Percentiles rank a stretch among this genome's conserved stretches.
Evolutionary conservation across 2,329 filamentous ascomycete genomes (phyloP).

Genomic region (Onygenales sp.): DNA sequence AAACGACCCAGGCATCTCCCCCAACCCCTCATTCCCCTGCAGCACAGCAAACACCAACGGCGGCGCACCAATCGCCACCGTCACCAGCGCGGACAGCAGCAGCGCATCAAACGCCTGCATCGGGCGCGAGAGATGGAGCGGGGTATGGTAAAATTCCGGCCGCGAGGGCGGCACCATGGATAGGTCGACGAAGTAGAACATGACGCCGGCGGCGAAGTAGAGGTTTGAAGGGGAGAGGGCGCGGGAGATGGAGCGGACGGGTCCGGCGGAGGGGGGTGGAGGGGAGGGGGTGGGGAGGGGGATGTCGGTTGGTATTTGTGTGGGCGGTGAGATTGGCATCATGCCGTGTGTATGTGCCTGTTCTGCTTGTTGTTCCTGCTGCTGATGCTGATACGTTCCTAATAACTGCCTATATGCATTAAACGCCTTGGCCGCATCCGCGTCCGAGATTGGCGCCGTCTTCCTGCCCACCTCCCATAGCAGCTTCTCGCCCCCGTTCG

Average conservation of each 20-base stretch:
- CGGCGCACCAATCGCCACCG: neutral
- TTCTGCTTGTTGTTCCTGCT: too few species aligned
- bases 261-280: neutral
- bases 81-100: neutral
- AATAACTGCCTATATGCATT: neutral
- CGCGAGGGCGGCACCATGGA: neutral
- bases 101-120: slow-evolving; percentile 2
- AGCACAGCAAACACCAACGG: slow-evolving; percentile 1
- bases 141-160: neutral
- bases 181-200: slow-evolving; percentile 4
- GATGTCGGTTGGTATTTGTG: neutral
- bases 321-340: neutral
- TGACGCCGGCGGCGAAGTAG: slow-evolving; percentile 1
- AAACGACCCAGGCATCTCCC: neutral
- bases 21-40: neutral
- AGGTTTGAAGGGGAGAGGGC: slow-evolving; percentile 1
- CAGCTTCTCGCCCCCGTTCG: neutral
- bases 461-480: neutral
- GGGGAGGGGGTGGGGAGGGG: neutral
- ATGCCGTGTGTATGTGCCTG: neutral
- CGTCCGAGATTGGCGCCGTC: neutral
- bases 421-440: neutral
- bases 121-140: neutral
- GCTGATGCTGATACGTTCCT: neutral
- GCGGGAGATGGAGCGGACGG: neutral